A percentile compares a stretch with the other conserved stretches of the same genome.
Conservation (phyloP, 768 basidiomycete species). For the Suillus bovinus region DNA sequence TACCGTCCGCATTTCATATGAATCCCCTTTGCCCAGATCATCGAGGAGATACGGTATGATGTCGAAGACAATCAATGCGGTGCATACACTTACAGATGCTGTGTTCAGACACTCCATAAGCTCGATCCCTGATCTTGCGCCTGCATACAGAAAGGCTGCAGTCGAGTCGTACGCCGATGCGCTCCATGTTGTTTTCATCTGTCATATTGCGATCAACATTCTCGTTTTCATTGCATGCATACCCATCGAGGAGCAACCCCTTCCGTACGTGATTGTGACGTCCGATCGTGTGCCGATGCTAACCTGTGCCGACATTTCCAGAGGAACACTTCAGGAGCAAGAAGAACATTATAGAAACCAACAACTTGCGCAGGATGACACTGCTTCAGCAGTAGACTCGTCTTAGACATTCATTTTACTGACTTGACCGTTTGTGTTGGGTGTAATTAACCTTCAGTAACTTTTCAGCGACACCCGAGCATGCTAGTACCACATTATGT, state of each 20-base stretch:
- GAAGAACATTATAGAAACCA: constrained; percentile 54
- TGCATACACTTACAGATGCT: constrained; percentile 18
- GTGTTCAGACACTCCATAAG: constrained; percentile 62
- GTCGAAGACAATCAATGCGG: constrained; percentile 12
- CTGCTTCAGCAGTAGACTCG: constrained; percentile 21
- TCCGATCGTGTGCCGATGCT: constrained; percentile 7
- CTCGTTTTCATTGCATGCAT: constrained; percentile 67
- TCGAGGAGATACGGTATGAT: constrained; percentile 64
- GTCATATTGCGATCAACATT: constrained; percentile 68
- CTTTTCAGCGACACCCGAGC: not conserved
- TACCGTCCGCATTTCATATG: constrained; percentile 3
- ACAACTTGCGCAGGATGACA: constrained; percentile 22
- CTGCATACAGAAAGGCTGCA: constrained; percentile 56
- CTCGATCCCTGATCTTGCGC: constrained; percentile 66
- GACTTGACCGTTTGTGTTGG: not conserved
- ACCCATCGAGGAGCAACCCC: constrained; percentile 72
- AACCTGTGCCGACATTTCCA: constrained; percentile 29
- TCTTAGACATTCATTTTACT: constrained; percentile 14
- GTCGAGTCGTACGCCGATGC: constrained; percentile 79
- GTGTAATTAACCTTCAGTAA: not conserved
- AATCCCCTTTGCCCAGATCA: constrained; percentile 50
- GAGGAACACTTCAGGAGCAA: constrained; percentile 64
- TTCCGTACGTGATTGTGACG: constrained; percentile 42
- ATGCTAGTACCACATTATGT: not conserved
- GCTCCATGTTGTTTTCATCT: constrained; percentile 80